A percentile compares a stretch with the other conserved stretches of the same genome.
Evolutionary conservation across 768 basidiomycete genomes (phyloP).

Genomic region (Arthromyces matolae): DNA sequence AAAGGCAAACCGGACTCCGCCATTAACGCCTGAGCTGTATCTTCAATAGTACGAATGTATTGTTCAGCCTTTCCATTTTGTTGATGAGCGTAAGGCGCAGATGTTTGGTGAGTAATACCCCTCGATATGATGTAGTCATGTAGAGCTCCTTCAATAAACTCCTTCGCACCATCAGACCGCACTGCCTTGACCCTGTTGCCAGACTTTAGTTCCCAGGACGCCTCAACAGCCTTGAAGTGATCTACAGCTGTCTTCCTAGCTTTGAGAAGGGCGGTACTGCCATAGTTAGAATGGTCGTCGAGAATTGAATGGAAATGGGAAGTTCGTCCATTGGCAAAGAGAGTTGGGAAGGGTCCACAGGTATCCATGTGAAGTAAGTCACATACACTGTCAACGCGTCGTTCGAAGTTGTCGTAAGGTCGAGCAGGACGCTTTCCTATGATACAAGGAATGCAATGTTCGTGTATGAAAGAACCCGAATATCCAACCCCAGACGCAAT

Average conservation of each 20-base stretch:
- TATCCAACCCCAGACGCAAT: constrained; percentile 1
- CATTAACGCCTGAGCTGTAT: constrained; percentile 19
- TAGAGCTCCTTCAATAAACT: neutral
- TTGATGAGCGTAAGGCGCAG: constrained; percentile 21
- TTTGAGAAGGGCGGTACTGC: neutral
- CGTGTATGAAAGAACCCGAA: neutral
- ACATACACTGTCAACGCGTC: neutral
- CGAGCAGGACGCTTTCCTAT: constrained; percentile 2
- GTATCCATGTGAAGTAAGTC: neutral
- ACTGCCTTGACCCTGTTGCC: neutral
- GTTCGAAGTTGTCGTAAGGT: constrained; percentile 1
- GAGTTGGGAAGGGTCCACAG: neutral
- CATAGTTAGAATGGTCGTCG: neutral
- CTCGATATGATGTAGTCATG: neutral
- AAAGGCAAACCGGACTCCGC: constrained; percentile 20
- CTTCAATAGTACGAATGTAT: constrained; percentile 24
- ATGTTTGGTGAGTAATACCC: neutral
- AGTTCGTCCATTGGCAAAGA: neutral
- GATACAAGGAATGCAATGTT: constrained; percentile 4
- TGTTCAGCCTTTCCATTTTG: constrained; percentile 31
- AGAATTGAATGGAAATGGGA: neutral
- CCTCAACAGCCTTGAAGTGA: neutral
- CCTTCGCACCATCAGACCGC: neutral
- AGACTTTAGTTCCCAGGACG: neutral
- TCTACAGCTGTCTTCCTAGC: neutral